These are phyloP conservation scores for Scheffersomyces lignosus DNA, from an alignment of 805 yeast genomes.

Conservation along the genomic window DNA sequence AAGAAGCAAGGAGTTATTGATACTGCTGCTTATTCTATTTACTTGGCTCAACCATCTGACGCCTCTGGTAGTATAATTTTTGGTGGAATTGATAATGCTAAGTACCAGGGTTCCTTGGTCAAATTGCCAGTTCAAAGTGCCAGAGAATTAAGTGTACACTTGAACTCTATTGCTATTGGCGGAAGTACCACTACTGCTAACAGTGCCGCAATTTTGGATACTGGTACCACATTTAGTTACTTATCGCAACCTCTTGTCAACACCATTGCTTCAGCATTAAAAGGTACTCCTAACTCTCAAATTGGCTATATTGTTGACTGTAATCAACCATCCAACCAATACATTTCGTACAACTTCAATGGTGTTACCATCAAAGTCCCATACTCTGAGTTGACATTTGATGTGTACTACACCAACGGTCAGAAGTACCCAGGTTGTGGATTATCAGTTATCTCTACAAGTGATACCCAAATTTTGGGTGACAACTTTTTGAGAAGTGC, in stretches of 20 bases:
- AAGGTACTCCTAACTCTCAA: too few species aligned
- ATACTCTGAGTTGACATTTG: constrained; percentile 12
- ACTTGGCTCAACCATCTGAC: too few species aligned
- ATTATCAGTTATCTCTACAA: too few species aligned
- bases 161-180: constrained; percentile 1
- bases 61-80: constrained; percentile 16
- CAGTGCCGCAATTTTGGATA: constrained; percentile 48
- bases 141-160: constrained; percentile 3
- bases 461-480: constrained; percentile 21
- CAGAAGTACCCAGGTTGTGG: too few species aligned
- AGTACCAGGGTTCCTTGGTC: constrained; percentile 10
- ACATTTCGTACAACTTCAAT: constrained; percentile 8
- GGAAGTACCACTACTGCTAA: constrained; percentile 6
- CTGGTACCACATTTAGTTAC: constrained; percentile 53
- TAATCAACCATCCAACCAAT: too few species aligned
- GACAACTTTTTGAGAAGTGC: constrained; percentile 28
- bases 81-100: constrained; percentile 20
- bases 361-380: constrained; percentile 17
- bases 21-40: constrained; percentile 12
- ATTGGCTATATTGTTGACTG: too few species aligned
- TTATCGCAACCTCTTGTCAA: constrained; percentile 30
- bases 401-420: constrained; percentile 1
- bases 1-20: constrained; percentile 9
- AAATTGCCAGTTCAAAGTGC: constrained; percentile 1
- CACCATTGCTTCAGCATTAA: neutral